Base-by-base conservation (phyloP, 139 green algal genomes). In the Chlorella vulgaris region DNA sequence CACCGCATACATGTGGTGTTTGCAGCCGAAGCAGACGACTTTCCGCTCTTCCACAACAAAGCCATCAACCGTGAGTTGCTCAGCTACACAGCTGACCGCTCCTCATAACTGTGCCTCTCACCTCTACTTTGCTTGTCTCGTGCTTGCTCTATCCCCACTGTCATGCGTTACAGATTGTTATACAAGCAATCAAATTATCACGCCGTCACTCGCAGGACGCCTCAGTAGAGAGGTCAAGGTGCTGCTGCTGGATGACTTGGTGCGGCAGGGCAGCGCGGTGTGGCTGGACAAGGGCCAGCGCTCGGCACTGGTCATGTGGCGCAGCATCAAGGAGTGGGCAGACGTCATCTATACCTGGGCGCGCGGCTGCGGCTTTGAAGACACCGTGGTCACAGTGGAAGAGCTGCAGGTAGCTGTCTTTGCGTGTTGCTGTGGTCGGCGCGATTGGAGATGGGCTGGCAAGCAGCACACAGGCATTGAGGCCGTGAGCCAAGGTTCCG, bases 11-110 rank as follows among this genome's bases (percentile, higher is more conserved):
- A 82, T 42, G 63, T 90, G 7, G 53, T 97, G 2, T 81, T 80
- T 8, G 74, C 83, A 4, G 78, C 89, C 33, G 73, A 83, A 22
- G 80, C 77, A 38, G 86, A 88, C 2, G 85, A 93, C 22, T 85
- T 85, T 13, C 83, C 85, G 5, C 83, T 94, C 0, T 96, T 94
- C 71, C 47, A 78, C 24, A 96, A 96, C 81, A 36, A 39, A 22
- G 70, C 50, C 4, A 95, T 96, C 39, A 86, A 92, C 36, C 70
- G 93, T 96, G 69, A 91, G 92, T 81, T 6, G 4, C 19, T 50
- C 21, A 31, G 7, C 68, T 10, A 36, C 24, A 22, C 26, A 53
- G 60, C 60, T 81, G 47, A 33, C 15, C 33, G 58, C 13, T 58
- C n/a, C n/a, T n/a, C n/a, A n/a, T n/a, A n/a, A n/a, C n/a, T n/a